Base-by-base conservation (phyloP, 108 stramenopile genomes). In the Cyclotella distinguenda region DNA sequence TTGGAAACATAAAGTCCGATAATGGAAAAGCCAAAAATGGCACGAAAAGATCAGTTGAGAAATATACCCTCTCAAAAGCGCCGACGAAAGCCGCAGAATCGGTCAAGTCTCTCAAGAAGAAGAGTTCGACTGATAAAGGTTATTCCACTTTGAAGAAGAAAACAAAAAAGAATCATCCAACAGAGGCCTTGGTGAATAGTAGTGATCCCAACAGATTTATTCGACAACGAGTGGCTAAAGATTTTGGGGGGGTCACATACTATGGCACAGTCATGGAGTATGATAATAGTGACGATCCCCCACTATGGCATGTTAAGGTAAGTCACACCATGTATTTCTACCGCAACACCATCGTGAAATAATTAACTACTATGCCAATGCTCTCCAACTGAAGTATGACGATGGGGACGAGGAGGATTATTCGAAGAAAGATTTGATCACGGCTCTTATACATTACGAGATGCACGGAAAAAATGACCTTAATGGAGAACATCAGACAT, bases 341-440 rank as follows among this genome's bases (percentile, higher is more conserved):
- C 12, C 10, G 8, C 38, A 38, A 10, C 10, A 38, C 8, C 8
- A 38, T 10, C 12, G 8, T 10, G 8, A 38, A 38, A 38, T 10
- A 12, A 38, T 38, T 38, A 38, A 38, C 12, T 10, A 10, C 8
- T 38, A 10, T 8, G 8, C 12, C 38, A 10, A 12, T 10, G 12
- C 12, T 38, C 38, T 38, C 12, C 10, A 38, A 10, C n/a, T n/a
- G n/a, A n/a, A 64, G 2, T 88, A 85, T 42, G 84, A 85, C 55
- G 87, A 85, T 56, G 87, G 78, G 16, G 84, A 83, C 68, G 66
- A 52, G 9, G 84, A 86, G 54, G 84, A 86, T 51, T 83, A 42
- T 44, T 25, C 68, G 12, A 64, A 74, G 40, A 68, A 57, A 6
- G 82, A 86, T 39, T 60, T 86, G 34, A 64, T 72, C 21, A 25